phyloP scores from a whole-genome alignment of 2,329 filamentous ascomycete species.

The Eutypa lata region DNA sequence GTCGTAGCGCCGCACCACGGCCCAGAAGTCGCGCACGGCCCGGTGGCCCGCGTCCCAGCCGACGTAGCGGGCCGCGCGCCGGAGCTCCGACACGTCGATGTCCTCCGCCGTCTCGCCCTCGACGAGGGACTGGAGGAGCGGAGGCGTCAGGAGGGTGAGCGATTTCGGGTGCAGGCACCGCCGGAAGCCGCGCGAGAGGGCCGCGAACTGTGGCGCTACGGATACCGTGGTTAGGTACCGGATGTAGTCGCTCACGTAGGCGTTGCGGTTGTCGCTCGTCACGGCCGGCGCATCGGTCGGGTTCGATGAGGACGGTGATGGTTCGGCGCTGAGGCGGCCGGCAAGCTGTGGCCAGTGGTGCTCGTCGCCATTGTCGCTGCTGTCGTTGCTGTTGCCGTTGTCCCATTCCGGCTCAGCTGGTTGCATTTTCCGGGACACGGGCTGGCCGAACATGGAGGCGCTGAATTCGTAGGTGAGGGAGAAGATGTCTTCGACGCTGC shows the following conservation, averaged over 20 bases:
- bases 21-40: conserved; percentile 80
- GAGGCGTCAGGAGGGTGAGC: conserved; percentile 67
- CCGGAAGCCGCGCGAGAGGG: conserved; percentile 79
- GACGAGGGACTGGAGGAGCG: conserved; percentile 71
- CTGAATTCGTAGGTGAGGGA: conserved; percentile 85
- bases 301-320: conserved; percentile 34
- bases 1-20: conserved; percentile 65
- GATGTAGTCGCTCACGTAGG: conserved; percentile 83
- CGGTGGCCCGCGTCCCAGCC: conserved; percentile 70
- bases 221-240: conserved; percentile 77
- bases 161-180: conserved; percentile 69
- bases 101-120: conserved; percentile 69
- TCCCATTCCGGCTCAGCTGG: conserved; percentile 8
- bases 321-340: conserved; percentile 11
- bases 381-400: not conserved
- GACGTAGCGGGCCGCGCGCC: conserved; percentile 72
- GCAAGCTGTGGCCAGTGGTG: conserved; percentile 54
- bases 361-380: conserved; percentile 19
- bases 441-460: conserved; percentile 53
- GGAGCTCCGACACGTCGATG: conserved; percentile 74
- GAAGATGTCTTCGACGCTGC: conserved; percentile 78
- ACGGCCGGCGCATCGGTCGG: conserved; percentile 66
- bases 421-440: conserved; percentile 56
- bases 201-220: conserved; percentile 70
- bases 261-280: conserved; percentile 72